Conservation (phyloP, 176 grass and related monocot genomes). For the Typha latifolia region DNA sequence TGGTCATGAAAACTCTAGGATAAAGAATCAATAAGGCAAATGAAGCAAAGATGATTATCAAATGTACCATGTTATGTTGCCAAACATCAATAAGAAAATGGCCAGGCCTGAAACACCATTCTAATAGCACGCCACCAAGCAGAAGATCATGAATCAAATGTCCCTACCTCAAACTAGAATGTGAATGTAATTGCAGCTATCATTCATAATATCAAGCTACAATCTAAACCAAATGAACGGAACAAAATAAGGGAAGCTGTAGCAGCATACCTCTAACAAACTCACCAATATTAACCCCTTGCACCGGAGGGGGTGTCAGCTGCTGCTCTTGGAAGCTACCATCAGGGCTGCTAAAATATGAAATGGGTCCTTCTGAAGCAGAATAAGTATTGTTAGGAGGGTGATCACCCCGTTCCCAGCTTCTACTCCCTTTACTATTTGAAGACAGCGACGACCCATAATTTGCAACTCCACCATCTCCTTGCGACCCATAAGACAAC, state of each 20-base stretch:
- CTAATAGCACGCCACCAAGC: no score
- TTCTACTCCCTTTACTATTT: conserved; percentile 53
- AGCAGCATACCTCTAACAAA: conserved; percentile 47
- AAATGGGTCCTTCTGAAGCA: conserved; percentile 43
- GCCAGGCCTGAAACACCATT: no score
- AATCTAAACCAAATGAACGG: neutral
- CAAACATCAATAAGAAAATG: neutral
- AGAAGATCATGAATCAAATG: no score
- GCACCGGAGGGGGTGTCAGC: conserved; percentile 19
- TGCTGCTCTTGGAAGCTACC: conserved; percentile 51
- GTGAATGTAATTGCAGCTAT: neutral
- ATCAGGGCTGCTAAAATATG: conserved; percentile 61
- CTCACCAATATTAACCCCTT: conserved; percentile 36
- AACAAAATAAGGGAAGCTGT: conserved; percentile 4
- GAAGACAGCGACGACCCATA: conserved; percentile 59
- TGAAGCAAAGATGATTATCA: neutral
- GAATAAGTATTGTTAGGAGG: conserved; percentile 33
- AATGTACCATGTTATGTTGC: neutral
- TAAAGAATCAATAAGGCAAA: neutral
- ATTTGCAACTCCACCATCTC: conserved; percentile 34
- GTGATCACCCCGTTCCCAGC: conserved; percentile 52
- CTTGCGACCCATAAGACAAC: conserved; percentile 51
- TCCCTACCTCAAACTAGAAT: no score
- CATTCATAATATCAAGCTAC: neutral
- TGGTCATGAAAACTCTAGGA: neutral